A percentile compares a stretch with the other conserved stretches of the same genome.
Conservation (phyloP, 2,329 filamentous ascomycete species). For the Ilyonectria sp. region DNA sequence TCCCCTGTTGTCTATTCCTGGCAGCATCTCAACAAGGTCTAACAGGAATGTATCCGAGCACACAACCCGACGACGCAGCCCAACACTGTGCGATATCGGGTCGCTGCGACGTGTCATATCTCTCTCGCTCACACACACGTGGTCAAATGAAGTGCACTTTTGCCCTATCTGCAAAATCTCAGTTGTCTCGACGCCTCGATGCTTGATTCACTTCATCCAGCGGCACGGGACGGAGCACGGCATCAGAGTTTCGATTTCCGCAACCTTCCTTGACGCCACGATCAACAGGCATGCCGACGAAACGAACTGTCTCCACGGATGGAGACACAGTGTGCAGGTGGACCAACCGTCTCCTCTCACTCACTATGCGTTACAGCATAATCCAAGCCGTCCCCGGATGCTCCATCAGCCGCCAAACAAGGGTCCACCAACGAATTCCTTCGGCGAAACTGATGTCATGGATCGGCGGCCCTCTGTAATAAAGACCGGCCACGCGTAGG, state of each 20-base stretch:
- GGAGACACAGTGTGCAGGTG: slow-evolving; percentile 19
- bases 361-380: slow-evolving; percentile 26
- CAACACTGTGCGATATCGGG: background rate
- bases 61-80: background rate
- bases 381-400: slow-evolving; percentile 33
- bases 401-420: slow-evolving; percentile 38
- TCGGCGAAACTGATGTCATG: slow-evolving; percentile 52
- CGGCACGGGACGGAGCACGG: slow-evolving; percentile 11
- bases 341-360: slow-evolving; percentile 20
- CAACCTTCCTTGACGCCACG: slow-evolving; percentile 11
- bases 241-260: slow-evolving; percentile 10
- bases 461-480: slow-evolving; percentile 47
- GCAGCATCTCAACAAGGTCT: slow-evolving; percentile 3
- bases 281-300: slow-evolving; percentile 5
- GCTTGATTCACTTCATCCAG: slow-evolving; percentile 12
- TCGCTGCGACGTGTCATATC: background rate
- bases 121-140: background rate
- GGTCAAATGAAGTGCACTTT: background rate
- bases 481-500: slow-evolving; percentile 29
- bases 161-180: background rate
- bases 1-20: background rate
- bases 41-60: background rate
- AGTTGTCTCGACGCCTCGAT: slow-evolving; percentile 9
- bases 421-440: slow-evolving; percentile 32
- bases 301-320: slow-evolving; percentile 16